A percentile compares a stretch with the other conserved stretches of the same genome.
Conservation (phyloP, 306 rosid species). For the Inga laurina region DNA sequence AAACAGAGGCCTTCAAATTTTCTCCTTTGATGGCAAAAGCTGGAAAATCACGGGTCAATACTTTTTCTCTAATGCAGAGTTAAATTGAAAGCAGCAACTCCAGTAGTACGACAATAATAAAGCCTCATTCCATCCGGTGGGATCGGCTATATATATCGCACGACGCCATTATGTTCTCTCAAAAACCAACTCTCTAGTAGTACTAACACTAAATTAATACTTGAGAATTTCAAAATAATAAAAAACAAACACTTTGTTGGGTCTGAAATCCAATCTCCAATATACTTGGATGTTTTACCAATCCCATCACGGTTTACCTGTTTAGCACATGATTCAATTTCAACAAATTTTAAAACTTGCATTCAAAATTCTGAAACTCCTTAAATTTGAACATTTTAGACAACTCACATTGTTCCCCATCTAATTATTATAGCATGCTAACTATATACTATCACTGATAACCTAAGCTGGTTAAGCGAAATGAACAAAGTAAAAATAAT, state of each 20-base stretch:
- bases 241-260: not conserved
- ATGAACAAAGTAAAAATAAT: not conserved
- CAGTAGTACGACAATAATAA: not conserved
- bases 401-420: not conserved
- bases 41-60: not conserved
- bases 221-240: not conserved
- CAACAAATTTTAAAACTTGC: not conserved
- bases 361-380: not conserved
- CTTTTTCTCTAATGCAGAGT: not conserved
- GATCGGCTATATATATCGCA: no score
- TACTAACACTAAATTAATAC: not conserved
- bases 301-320: not conserved
- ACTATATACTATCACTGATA: not conserved
- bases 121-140: no score
- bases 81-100: not conserved
- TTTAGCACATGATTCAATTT: not conserved
- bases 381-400: not conserved
- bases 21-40: not conserved
- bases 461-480: constrained; percentile 10
- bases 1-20: constrained; percentile 7
- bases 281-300: not conserved
- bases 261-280: not conserved
- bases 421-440: not conserved
- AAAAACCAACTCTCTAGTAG: not conserved
- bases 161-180: no score